These are phyloP conservation scores for Canavalia gladiata DNA, from an alignment of 306 rosid species.

Conservation along the genomic window DNA sequence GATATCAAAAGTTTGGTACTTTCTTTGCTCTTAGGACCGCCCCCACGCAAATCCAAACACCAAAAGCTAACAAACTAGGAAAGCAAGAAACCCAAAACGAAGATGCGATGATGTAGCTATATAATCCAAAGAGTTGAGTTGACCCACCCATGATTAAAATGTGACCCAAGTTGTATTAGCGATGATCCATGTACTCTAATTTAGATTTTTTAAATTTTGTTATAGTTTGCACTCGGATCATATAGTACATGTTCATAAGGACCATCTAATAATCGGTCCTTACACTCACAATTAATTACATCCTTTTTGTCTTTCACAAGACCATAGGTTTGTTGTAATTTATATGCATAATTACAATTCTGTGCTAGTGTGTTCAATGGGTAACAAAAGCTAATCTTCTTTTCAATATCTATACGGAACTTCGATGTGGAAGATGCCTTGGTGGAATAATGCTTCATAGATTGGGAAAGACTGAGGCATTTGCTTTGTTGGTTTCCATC, in stretches of 20 bases:
- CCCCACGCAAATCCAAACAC: conserved; percentile 24
- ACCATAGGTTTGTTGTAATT: background rate
- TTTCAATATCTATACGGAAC: background rate
- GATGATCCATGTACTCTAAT: background rate
- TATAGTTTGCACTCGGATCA: conserved; percentile 1
- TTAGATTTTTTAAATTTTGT: conserved; percentile 24
- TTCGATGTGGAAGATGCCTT: background rate
- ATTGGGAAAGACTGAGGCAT: background rate
- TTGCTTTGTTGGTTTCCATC: conserved; percentile 28
- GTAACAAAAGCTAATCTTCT: background rate
- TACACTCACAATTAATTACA: background rate
- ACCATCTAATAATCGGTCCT: background rate
- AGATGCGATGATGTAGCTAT: conserved; percentile 41
- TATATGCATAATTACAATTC: background rate
- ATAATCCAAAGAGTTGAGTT: conserved; percentile 42
- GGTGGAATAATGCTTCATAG: conserved; percentile 1
- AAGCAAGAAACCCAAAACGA: conserved; percentile 31
- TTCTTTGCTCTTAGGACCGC: background rate
- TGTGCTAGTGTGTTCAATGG: background rate
- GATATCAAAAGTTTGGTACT: conserved; percentile 28
- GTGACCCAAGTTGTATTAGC: background rate
- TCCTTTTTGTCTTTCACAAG: conserved; percentile 9
- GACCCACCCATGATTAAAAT: conserved; percentile 38
- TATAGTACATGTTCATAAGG: background rate
- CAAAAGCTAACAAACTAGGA: conserved; percentile 31